Conservation (phyloP, 257 asterid genomes). For the Nicotiana sylvestris region DNA sequence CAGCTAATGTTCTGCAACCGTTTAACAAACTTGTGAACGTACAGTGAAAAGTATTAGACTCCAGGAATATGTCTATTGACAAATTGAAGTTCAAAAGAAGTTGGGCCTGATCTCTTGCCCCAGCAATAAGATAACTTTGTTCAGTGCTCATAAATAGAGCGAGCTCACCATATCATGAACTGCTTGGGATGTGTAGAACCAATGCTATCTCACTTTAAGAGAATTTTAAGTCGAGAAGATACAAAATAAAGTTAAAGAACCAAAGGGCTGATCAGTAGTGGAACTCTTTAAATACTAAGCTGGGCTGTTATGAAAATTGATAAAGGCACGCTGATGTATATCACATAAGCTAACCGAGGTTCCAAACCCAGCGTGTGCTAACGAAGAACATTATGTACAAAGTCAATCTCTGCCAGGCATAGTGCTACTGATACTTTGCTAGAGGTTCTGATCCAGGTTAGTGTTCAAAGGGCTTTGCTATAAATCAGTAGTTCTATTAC, state of each 20-base stretch:
- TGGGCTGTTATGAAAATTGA: background rate
- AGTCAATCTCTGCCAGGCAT: background rate
- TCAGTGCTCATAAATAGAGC: background rate
- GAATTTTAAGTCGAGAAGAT: background rate
- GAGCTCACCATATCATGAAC: background rate
- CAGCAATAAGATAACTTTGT: background rate
- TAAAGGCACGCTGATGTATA: background rate
- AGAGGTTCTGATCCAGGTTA: background rate
- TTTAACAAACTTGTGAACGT: background rate
- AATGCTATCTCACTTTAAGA: background rate
- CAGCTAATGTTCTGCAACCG: background rate
- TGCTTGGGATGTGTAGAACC: background rate
- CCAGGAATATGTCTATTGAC: background rate
- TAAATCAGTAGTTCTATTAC: constrained; percentile 4
- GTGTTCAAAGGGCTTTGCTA: background rate
- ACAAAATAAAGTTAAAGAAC: constrained; percentile 5
- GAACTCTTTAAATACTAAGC: too few relatives aligned
- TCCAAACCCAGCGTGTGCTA: background rate
- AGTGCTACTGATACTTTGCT: background rate
- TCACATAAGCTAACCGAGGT: background rate
- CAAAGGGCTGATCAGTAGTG: too few relatives aligned
- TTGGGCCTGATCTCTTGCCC: background rate
- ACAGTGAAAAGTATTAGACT: background rate
- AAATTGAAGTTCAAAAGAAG: background rate
- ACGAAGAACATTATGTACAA: background rate